Evolutionary conservation across 108 stramenopile genomes (phyloP).

Genomic region (Cyclotella atomus): DNA sequence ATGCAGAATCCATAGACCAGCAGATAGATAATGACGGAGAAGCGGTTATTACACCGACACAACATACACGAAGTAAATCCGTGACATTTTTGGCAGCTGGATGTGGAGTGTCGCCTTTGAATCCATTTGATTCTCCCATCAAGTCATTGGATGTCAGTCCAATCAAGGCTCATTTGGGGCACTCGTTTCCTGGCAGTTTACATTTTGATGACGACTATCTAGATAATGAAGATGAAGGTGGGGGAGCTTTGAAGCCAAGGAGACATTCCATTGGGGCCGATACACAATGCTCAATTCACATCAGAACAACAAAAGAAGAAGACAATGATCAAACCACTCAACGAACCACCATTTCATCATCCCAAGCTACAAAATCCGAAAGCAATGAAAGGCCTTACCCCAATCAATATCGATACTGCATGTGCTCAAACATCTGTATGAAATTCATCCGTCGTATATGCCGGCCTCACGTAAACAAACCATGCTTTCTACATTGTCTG

Average conservation of each 20-base stretch:
- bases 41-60: neutral
- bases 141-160: neutral
- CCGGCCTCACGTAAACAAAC: constrained; percentile 22
- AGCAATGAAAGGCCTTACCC: constrained; percentile 2
- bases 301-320: neutral
- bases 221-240: too few species aligned
- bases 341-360: neutral
- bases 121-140: constrained; percentile 16
- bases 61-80: constrained; percentile 7
- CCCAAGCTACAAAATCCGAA: neutral
- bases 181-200: neutral
- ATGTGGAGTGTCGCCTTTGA: constrained; percentile 7
- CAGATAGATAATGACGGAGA: neutral
- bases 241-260: neutral
- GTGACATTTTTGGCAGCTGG: constrained; percentile 6
- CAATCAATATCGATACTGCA: constrained; percentile 1
- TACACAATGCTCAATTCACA: neutral
- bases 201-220: neutral
- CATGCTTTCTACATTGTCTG: constrained; percentile 6
- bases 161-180: neutral
- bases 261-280: neutral
- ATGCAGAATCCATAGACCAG: too few species aligned
- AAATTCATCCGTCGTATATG: constrained; percentile 15
- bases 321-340: neutral
- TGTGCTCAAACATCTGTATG: constrained; percentile 5